Base-by-base conservation (phyloP, 192 early-diverging fungal species). In the Backusella luteola region DNA sequence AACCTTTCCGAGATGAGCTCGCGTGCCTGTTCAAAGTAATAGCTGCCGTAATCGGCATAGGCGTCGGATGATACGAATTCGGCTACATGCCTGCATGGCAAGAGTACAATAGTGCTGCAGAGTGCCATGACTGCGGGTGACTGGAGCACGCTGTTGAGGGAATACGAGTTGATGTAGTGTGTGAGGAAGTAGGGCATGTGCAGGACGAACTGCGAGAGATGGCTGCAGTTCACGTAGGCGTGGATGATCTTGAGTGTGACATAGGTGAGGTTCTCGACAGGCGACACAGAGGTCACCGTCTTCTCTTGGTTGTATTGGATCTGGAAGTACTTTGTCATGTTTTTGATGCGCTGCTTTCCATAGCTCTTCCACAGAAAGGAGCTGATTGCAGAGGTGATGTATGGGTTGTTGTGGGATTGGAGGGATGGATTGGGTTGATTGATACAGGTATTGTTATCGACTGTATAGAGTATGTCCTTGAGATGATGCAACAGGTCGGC, bases 291-390 rank as follows among this genome's bases (percentile, higher is more conserved):
- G 11, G 21, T 21, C 9, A 38, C 8, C 4, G 14, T 4, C 3
- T 5, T 34, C 1, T 35, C 17, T 1, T 35, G 7, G 9, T 69
- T 38, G 21, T 69, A 69, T 9, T 69, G 6, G 4, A 69, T 23
- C 6, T 21, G 68, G 3, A 38, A 41, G 4, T 3, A 1, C 19
- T 69, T 69, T 1, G 68, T 69, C 35, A 69, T 21, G 9, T 38
- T 69, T 69, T 69, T 69, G 11, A 69, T 39, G 1, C 68, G 34
- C 26, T 35, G 38, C 12, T 69, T 69, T 23, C 68, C 35, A 35
- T 69, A 69, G 9, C 38, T 69, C 35, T 36, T 69, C 68, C 68
- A 69, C 11, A 69, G 21, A 69, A 69, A 69, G 8, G 38, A 41
- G 21, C 19, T n/a, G 38, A 36, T 39, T 7, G 68, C 68, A 0